Conservation (phyloP, 768 basidiomycete genomes). For the Nevesoporus exiguus region DNA sequence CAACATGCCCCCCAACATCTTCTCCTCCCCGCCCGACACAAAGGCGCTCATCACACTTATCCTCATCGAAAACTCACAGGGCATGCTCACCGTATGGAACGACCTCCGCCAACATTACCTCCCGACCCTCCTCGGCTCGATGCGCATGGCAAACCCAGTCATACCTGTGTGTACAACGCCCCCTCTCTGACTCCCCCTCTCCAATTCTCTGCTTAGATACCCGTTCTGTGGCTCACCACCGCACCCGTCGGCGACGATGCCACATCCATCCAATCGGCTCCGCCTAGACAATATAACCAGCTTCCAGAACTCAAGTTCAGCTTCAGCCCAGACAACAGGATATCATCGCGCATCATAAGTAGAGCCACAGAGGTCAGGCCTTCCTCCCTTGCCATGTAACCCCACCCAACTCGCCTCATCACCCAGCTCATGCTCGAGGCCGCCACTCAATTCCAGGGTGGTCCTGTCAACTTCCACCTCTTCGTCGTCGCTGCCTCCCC, state of each 20-base stretch:
- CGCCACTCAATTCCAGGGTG: conserved; percentile 29
- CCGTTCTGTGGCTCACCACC: conserved; percentile 47
- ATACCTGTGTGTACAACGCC: conserved; percentile 37
- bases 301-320: conserved; percentile 43
- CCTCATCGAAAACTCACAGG: conserved; percentile 54
- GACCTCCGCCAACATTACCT: conserved; percentile 49
- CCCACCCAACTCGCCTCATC: background rate
- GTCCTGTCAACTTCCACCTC: conserved; percentile 44
- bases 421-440: conserved; percentile 28
- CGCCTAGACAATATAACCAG: conserved; percentile 42
- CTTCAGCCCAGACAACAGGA: conserved; percentile 39
- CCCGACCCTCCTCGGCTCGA: conserved; percentile 38
- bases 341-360: conserved; percentile 43
- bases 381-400: background rate
- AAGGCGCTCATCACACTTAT: conserved; percentile 38
- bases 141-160: conserved; percentile 38
- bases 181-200: background rate
- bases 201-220: conserved; percentile 16
- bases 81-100: conserved; percentile 44
- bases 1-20: conserved; percentile 16
- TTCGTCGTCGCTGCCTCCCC: conserved; percentile 52
- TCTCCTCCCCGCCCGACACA: conserved; percentile 14
- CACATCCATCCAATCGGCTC: conserved; percentile 13
- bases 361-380: conserved; percentile 43
- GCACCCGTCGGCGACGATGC: conserved; percentile 36